Evolutionary conservation across 1,284 basidiomycete species (phyloP).

Genomic region (Microbotryomycetes sp.): DNA sequence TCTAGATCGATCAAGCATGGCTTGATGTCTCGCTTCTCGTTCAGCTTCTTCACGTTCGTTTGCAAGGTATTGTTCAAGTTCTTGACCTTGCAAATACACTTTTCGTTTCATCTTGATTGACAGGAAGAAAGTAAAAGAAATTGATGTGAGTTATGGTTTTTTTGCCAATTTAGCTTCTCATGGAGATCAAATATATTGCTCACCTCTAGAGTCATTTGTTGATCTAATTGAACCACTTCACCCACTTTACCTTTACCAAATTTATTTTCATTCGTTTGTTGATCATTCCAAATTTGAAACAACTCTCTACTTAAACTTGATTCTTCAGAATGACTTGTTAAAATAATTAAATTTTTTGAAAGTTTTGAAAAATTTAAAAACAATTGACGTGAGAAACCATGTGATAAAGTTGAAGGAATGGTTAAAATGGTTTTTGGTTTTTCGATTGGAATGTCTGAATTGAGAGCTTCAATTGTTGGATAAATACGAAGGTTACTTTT

Average conservation of each 20-base stretch:
- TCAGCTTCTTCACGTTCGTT: conserved; percentile 76
- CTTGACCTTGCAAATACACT: conserved; percentile 62
- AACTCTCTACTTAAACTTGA: conserved; percentile 71
- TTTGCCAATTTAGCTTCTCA: neutral
- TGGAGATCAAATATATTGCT: conserved; percentile 28
- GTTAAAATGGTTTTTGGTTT: conserved; percentile 88
- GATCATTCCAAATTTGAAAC: conserved; percentile 77
- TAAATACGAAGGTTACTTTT: conserved; percentile 82
- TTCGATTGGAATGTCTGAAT: conserved; percentile 67
- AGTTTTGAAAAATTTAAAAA: conserved; percentile 59
- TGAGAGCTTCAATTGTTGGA: conserved; percentile 67
- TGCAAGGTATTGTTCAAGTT: conserved; percentile 73
- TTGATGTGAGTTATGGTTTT: neutral
- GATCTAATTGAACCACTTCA: conserved; percentile 68
- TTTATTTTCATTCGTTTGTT: conserved; percentile 62
- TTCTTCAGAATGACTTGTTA: conserved; percentile 67
- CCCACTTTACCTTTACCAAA: conserved; percentile 88
- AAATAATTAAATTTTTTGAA: conserved; percentile 73
- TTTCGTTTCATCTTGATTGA: conserved; percentile 68
- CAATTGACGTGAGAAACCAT: conserved; percentile 79
- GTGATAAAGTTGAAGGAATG: conserved; percentile 82
- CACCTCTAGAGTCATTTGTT: conserved; percentile 60
- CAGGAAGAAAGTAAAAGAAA: neutral
- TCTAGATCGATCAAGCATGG: conserved; percentile 71
- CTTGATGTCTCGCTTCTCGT: conserved; percentile 78